Base-by-base conservation (phyloP, 192 early-diverging fungal species). In the Phlyctochytrium planicorne region DNA sequence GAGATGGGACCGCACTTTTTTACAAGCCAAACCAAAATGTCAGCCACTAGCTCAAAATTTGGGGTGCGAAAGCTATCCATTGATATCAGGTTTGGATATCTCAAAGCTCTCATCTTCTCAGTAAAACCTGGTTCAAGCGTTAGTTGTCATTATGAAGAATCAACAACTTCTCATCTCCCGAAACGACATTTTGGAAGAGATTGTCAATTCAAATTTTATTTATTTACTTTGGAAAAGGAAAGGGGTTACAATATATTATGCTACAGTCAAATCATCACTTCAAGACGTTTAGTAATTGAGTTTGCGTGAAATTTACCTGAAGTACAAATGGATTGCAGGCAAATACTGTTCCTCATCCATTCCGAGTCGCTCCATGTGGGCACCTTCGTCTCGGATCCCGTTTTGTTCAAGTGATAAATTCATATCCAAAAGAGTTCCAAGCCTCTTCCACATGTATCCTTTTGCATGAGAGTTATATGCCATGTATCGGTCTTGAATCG, bases 371-470 rank as follows among this genome's bases (percentile, higher is more conserved):
- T 85, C 73, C 67, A 87, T 82, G 12, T 64, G 20, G 20, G 52
- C 33, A 34, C 73, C 71, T 62, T 84, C 82, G 52, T 87, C 85
- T 32, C 50, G 37, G 23, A 87, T 67, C 3, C 83, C 81, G 68
- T 87, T 87, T 59, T 87, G 65, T 23, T 83, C 76, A 47, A 87
- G 67, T n/a, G 85, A 81, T 37, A 57, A 53, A 24, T 50, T 69
- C 85, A 87, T 87, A 56, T 87, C 85, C 30, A 87, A 64, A 20
- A 87, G 64, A 14, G 60, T 61, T 2, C 79, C 81, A 30, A 86
- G 72, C n/a, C 81, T 67, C 63, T 87, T 87, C 85, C 85, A 87
- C 77, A 84, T 83, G 76, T 87, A 87, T 12, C 82, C 82, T 62
- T 83, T 87, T 20, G 85, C 82, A 63, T 87, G 85, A 1, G 72